These are phyloP conservation scores for Coemansia umbellata DNA, from an alignment of 192 early-diverging fungal genomes.

Conservation along the genomic window DNA sequence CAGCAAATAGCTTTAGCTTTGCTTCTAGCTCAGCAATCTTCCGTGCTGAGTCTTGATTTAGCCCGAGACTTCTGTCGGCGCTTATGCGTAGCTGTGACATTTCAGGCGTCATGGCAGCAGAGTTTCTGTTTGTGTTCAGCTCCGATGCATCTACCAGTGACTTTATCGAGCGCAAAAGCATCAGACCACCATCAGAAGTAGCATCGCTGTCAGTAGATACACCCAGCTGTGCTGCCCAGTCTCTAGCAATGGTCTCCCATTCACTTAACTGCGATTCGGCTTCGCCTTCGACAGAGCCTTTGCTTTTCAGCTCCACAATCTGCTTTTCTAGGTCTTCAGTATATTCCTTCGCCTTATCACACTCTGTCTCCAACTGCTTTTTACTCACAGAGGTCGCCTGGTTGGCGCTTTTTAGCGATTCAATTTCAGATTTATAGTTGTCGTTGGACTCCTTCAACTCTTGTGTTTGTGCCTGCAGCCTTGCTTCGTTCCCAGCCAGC, in stretches of 20 bases:
- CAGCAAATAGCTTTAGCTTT: conserved; percentile 4
- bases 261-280: conserved; percentile 10
- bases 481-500: conserved; percentile 22
- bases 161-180: conserved; percentile 13
- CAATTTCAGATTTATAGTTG: conserved; percentile 10
- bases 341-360: background rate
- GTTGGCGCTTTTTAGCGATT: conserved; percentile 7
- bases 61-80: conserved; percentile 8
- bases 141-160: background rate
- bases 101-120: conserved; percentile 6
- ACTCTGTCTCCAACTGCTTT: conserved; percentile 13
- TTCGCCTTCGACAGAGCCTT: background rate
- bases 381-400: background rate
- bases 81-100: conserved; percentile 27
- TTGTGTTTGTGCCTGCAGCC: conserved; percentile 21
- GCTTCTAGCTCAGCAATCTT: conserved; percentile 8
- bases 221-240: conserved; percentile 27
- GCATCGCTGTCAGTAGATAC: conserved; percentile 1
- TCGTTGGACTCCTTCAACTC: conserved; percentile 5
- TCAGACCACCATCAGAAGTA: background rate
- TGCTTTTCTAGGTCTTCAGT: conserved; percentile 9
- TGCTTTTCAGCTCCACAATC: conserved; percentile 17
- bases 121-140: background rate
- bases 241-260: conserved; percentile 30
- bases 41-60: conserved; percentile 1